phyloP scores from a whole-genome alignment of 2,329 filamentous ascomycete genomes.

The Colletotrichum navitas region DNA sequence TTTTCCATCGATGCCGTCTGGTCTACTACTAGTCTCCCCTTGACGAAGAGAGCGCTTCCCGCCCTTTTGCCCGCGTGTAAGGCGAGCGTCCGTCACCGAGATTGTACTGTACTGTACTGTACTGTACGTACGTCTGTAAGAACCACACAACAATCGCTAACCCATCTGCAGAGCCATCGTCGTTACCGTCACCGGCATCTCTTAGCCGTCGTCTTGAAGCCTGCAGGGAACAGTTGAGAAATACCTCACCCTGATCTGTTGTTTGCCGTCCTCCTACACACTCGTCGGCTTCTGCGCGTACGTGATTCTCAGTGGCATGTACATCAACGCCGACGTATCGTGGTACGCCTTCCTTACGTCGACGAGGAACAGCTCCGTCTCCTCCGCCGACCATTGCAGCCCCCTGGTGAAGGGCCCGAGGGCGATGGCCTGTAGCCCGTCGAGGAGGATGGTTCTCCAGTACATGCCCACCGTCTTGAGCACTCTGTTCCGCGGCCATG shows the following conservation, averaged over 20 bases:
- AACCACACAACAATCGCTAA: background rate
- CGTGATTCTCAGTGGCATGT: slow-evolving; percentile 68
- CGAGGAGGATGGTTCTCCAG: slow-evolving; percentile 63
- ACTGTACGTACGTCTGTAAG: slow-evolving; percentile 3
- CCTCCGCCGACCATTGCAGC: slow-evolving; percentile 60
- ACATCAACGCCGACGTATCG: slow-evolving; percentile 60
- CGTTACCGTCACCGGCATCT: background rate
- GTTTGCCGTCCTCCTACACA: background rate
- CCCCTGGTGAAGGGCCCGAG: slow-evolving; percentile 65
- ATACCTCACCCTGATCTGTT: background rate
- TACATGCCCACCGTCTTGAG: slow-evolving; percentile 65
- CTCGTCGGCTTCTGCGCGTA: slow-evolving; percentile 64
- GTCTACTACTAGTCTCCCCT: background rate
- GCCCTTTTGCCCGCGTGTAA: background rate
- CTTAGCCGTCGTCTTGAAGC: background rate
- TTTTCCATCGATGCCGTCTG: background rate
- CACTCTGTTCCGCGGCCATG: slow-evolving; percentile 65
- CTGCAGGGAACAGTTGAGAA: background rate
- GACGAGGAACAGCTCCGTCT: slow-evolving; percentile 63
- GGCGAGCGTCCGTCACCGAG: background rate
- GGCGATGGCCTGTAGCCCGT: slow-evolving; percentile 64
- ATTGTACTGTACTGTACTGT: no score
- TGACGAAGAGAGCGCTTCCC: background rate
- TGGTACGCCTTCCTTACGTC: slow-evolving; percentile 62
- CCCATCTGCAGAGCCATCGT: slow-evolving; percentile 5